Evolutionary conservation across 2,329 filamentous ascomycete genomes (phyloP).

Genomic region (Epichloe sibirici): DNA sequence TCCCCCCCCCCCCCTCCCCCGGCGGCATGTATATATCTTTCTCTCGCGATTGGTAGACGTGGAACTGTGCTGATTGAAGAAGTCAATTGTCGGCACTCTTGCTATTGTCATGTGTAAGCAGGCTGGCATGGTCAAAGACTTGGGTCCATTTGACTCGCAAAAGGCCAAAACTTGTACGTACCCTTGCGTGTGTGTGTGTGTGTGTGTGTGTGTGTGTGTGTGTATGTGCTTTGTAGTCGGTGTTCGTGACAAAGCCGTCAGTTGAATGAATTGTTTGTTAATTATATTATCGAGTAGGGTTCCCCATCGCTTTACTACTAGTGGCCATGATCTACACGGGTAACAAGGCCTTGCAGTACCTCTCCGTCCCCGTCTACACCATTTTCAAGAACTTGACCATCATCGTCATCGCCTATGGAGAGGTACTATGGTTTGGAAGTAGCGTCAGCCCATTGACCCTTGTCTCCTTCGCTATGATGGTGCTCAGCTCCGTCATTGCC

Average conservation of each 20-base stretch:
- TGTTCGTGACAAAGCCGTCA: background rate
- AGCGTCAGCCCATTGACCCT: constrained; percentile 81
- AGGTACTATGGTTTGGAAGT: constrained; percentile 96
- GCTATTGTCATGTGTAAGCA: constrained; percentile 78
- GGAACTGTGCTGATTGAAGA: background rate
- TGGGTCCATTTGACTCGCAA: constrained; percentile 69
- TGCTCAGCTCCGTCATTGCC: constrained; percentile 83
- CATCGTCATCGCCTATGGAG: constrained; percentile 95
- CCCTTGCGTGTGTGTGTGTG: background rate
- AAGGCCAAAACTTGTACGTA: constrained; percentile 83
- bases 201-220: too few species aligned
- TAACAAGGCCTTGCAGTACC: constrained; percentile 88
- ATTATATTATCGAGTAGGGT: constrained; percentile 47
- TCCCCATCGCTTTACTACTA: constrained; percentile 86
- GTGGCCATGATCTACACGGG: constrained; percentile 99
- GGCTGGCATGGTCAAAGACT: constrained; percentile 67
- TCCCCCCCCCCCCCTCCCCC: too few species aligned
- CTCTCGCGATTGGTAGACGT: background rate
- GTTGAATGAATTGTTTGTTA: background rate
- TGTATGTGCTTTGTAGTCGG: background rate
- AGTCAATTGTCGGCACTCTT: constrained; percentile 81
- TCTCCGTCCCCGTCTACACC: constrained; percentile 96
- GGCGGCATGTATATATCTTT: too few species aligned
- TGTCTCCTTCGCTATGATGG: constrained; percentile 93
- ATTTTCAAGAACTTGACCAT: constrained; percentile 99